Evolutionary conservation across 331 rosid genomes (phyloP).

Genomic region (Quercus tomentella): DNA sequence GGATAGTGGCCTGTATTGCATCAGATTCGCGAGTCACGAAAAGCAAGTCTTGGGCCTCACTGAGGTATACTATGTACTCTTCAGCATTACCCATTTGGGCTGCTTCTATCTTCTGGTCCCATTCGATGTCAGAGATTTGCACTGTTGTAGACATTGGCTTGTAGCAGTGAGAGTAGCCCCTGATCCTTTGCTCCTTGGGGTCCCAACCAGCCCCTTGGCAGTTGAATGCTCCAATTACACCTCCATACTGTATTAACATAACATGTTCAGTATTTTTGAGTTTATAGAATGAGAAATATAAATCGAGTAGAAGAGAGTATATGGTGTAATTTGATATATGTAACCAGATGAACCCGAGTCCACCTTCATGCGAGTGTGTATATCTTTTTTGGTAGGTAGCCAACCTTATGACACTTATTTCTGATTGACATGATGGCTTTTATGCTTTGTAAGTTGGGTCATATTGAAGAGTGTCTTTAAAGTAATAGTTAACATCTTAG

Average conservation of each 20-base stretch:
- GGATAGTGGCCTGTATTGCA: slow-evolving; percentile 37
- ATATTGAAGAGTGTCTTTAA: fast-evolving
- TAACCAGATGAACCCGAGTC: no score
- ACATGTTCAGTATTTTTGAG: neutral
- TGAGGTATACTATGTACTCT: slow-evolving; percentile 52
- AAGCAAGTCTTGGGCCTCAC: slow-evolving; percentile 36
- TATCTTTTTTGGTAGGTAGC: no score
- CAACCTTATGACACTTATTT: no score
- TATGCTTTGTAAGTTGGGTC: no score
- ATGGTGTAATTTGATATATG: neutral
- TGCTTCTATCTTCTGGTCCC: slow-evolving; percentile 70
- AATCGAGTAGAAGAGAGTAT: neutral
- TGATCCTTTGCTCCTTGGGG: slow-evolving; percentile 40
- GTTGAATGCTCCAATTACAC: slow-evolving; percentile 83
- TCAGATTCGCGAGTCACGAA: slow-evolving; percentile 40
- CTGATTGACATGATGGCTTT: no score
- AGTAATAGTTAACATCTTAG: fast-evolving
- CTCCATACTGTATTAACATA: slow-evolving; percentile 50
- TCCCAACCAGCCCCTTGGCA: slow-evolving; percentile 95
- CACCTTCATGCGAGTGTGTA: no score
- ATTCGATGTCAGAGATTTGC: slow-evolving; percentile 64
- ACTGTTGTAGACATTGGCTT: slow-evolving; percentile 41
- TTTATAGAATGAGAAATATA: neutral
- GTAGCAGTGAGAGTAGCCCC: slow-evolving; percentile 58
- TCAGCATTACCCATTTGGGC: slow-evolving; percentile 45